These are phyloP conservation scores for Exserohilum turcica DNA, from an alignment of 2,329 filamentous ascomycete species.

Conservation along the genomic window DNA sequence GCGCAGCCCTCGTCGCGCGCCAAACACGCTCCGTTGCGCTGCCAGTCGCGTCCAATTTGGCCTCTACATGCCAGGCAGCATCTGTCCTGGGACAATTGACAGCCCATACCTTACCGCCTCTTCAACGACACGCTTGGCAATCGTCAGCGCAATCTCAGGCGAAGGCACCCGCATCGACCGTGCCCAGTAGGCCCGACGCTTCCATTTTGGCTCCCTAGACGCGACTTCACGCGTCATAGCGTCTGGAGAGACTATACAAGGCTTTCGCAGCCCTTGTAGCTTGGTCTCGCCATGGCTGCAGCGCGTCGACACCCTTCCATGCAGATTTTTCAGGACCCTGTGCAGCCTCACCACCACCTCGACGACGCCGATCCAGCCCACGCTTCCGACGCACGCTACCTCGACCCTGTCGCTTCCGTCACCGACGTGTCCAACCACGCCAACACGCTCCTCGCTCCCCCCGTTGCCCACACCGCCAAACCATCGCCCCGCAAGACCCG, in stretches of 20 bases:
- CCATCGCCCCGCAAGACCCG: slow-evolving; percentile 72
- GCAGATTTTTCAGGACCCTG: slow-evolving; percentile 64
- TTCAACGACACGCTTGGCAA: slow-evolving; percentile 22
- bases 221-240: slow-evolving; percentile 51
- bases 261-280: slow-evolving; percentile 31
- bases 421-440: slow-evolving; percentile 58
- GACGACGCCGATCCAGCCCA: slow-evolving; percentile 52
- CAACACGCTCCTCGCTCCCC: slow-evolving; percentile 71
- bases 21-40: slow-evolving; percentile 31
- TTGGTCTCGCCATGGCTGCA: slow-evolving; percentile 54
- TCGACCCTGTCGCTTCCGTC: slow-evolving; percentile 52
- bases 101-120: slow-evolving; percentile 18
- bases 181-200: slow-evolving; percentile 26
- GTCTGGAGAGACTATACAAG: slow-evolving; percentile 37
- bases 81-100: slow-evolving; percentile 25
- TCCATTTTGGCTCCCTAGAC: slow-evolving; percentile 37
- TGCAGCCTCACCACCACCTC: slow-evolving; percentile 49
- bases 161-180: slow-evolving; percentile 31
- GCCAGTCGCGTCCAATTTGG: slow-evolving; percentile 18
- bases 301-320: slow-evolving; percentile 62
- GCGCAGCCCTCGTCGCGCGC: slow-evolving; percentile 29
- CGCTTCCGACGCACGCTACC: slow-evolving; percentile 58
- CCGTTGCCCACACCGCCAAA: slow-evolving; percentile 56
- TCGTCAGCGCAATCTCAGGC: slow-evolving; percentile 45
- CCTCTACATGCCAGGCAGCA: slow-evolving; percentile 23